Evolutionary conservation across 306 rosid species (phyloP), one percentile per base, ranked within the genome.

Genomic region (Ormosia emarginata): DNA sequence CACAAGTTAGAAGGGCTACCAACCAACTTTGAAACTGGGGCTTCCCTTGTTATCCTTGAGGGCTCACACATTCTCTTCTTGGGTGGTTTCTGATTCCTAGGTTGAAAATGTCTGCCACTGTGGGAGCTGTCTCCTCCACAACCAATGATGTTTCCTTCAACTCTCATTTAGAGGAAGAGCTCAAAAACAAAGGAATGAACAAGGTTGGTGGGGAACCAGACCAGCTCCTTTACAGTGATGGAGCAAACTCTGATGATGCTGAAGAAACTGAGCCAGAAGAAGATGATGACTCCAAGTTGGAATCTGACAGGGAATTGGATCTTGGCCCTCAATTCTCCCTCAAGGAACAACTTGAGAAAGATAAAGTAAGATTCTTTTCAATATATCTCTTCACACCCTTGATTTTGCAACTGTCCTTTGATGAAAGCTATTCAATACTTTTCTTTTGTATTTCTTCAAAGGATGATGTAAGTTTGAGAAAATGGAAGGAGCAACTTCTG

Each of bases 261-360:
- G 34, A 46, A 39, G 77, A 79, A 32, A 55, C 76, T 57, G 88
- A 86, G 33, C 49, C 37, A 44, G 85, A 79, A 11, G 86, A 86
- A 50, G 91, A 86, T 3, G 86, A 84, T 6, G 87, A 75, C 14
- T 43, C 71, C 24, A 67, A 79, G 73, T 68, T 84, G 78, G 77
- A 84, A 58, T 79, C 79, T 8, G 84, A 80, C 52, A 83, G 55
- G 67, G 84, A 86, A 14, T 72, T 91, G 83, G 78, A 64, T 46
- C 82, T 89, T 40, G 94, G 94, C 12, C 94, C 94, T 82, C 88
- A 76, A 34, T 30, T 83, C 59, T 87, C 91, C 36, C 89, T 91
- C 78, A 91, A 91, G 82, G 94, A 91, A 53, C 94, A 88, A 82
- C 92, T 91, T 71, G 94, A 91, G 70, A 91, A 89, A 67, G 92